Conservation (phyloP, 2,329 filamentous ascomycete genomes). For the Phialocephala sp. region DNA sequence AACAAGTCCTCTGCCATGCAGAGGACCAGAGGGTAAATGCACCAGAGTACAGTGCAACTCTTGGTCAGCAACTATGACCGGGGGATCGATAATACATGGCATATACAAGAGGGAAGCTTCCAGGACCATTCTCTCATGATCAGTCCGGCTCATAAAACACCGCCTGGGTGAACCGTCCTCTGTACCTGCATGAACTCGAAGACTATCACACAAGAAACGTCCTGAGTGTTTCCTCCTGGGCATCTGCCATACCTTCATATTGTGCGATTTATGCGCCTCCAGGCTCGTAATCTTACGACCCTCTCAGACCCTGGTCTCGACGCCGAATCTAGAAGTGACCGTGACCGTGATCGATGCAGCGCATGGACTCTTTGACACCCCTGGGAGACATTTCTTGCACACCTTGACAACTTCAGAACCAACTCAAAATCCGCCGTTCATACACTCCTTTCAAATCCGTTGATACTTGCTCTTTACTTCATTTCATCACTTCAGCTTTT, state of each 20-base stretch:
- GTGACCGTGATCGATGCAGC: slow-evolving; percentile 7
- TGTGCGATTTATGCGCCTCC: slow-evolving; percentile 12
- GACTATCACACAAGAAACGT: slow-evolving; percentile 13
- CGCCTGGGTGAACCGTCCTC: not conserved
- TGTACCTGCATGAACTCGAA: slow-evolving; percentile 22
- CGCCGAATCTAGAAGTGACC: slow-evolving; percentile 16
- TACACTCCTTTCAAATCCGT: slow-evolving; percentile 6
- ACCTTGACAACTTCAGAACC: not conserved
- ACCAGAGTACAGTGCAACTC: not conserved
- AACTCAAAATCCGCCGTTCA: not conserved
- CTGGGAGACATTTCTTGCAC: slow-evolving; percentile 1
- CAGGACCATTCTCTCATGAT: not conserved
- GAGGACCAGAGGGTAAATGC: not conserved
- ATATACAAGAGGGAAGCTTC: slow-evolving; percentile 5
- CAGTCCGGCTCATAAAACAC: not conserved
- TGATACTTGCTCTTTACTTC: slow-evolving; percentile 12
- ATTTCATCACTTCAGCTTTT: not conserved
- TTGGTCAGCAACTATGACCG: not conserved
- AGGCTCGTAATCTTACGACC: slow-evolving; percentile 13
- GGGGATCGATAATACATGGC: not conserved
- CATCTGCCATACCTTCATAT: slow-evolving; percentile 8
- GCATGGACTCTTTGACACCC: not conserved
- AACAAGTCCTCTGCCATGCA: slow-evolving; percentile 3
- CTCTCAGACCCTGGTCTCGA: not conserved
- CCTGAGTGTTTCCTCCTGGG: slow-evolving; percentile 2